A percentile compares a stretch with the other conserved stretches of the same genome.
Evolutionary conservation across 2,329 filamentous ascomycete genomes (phyloP).

Genomic region (Aspergillus nomiae): DNA sequence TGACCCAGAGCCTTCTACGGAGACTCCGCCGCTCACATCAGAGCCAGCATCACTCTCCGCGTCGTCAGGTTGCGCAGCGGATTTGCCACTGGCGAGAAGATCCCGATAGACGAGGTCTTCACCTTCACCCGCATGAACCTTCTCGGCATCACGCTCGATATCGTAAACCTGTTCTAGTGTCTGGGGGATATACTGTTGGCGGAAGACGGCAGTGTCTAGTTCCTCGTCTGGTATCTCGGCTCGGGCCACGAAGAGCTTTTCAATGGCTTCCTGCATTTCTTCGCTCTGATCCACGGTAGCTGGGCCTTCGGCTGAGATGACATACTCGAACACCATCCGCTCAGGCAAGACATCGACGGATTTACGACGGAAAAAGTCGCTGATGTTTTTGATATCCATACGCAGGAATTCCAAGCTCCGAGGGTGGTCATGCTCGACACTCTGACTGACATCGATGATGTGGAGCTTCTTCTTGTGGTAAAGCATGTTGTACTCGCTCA

Average conservation of each 20-base stretch:
- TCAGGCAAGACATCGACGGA: constrained; percentile 81
- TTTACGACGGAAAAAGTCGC: constrained; percentile 86
- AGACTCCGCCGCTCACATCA: constrained; percentile 38
- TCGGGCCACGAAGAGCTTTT: constrained; percentile 66
- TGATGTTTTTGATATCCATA: constrained; percentile 98
- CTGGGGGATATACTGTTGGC: constrained; percentile 94
- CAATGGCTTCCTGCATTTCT: constrained; percentile 62
- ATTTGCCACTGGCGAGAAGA: constrained; percentile 69
- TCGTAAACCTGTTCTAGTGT: constrained; percentile 96
- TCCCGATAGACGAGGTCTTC: constrained; percentile 82
- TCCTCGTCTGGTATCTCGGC: constrained; percentile 55
- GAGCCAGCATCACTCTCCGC: constrained; percentile 38
- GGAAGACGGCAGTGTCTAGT: constrained; percentile 87
- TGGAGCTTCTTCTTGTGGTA: constrained; percentile 82
- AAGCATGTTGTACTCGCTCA: constrained; percentile 97
- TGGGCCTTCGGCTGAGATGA: constrained; percentile 63
- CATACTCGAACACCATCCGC: constrained; percentile 79
- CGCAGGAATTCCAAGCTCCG: constrained; percentile 88
- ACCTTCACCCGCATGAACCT: constrained; percentile 71
- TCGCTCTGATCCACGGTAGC: constrained; percentile 44
- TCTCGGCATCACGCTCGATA: constrained; percentile 84
- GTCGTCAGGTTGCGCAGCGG: constrained; percentile 31
- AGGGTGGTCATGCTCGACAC: constrained; percentile 95
- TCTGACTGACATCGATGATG: constrained; percentile 97
- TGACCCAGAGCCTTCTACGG: constrained; percentile 34